These are phyloP conservation scores for Leccinum olivaceopallidum DNA, from an alignment of 768 basidiomycete species.

Conservation along the genomic window DNA sequence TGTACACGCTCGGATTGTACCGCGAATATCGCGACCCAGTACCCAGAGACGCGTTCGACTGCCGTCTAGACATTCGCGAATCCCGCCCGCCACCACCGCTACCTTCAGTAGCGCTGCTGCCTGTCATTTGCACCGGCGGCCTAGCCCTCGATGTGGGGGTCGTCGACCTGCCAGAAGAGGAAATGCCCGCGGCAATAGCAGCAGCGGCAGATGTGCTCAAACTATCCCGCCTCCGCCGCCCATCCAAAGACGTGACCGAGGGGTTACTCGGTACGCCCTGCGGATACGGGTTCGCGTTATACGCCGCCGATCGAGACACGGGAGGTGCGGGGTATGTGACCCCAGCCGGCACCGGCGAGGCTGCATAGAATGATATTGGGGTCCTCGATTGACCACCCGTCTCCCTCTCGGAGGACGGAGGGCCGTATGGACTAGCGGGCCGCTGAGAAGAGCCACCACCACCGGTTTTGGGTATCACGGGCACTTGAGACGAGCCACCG, in stretches of 20 bases:
- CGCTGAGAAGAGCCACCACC: constrained; percentile 14
- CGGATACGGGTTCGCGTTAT: constrained; percentile 2
- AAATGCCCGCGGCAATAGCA: neutral
- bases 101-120: constrained; percentile 12
- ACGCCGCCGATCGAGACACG: constrained; percentile 25
- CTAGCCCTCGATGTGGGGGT: constrained; percentile 18
- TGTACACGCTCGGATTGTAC: constrained; percentile 26
- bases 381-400: constrained; percentile 18
- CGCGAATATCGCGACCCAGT: constrained; percentile 20
- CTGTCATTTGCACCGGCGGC: constrained; percentile 14
- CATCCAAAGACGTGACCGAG: constrained; percentile 25
- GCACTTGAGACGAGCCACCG: constrained; percentile 15
- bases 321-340: constrained; percentile 31
- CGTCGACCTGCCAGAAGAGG: neutral
- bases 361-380: constrained; percentile 26
- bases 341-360: constrained; percentile 27
- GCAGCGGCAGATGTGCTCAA: constrained; percentile 19
- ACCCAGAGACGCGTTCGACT: constrained; percentile 27
- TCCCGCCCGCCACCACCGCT: constrained; percentile 5
- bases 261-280: constrained; percentile 14
- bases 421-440: constrained; percentile 8
- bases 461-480: constrained; percentile 23
- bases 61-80: constrained; percentile 16
- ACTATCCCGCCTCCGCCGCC: constrained; percentile 27
- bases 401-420: constrained; percentile 24